Evolutionary conservation across 2,329 filamentous ascomycete genomes (phyloP).

Genomic region (Pestalotiopsis sp.): DNA sequence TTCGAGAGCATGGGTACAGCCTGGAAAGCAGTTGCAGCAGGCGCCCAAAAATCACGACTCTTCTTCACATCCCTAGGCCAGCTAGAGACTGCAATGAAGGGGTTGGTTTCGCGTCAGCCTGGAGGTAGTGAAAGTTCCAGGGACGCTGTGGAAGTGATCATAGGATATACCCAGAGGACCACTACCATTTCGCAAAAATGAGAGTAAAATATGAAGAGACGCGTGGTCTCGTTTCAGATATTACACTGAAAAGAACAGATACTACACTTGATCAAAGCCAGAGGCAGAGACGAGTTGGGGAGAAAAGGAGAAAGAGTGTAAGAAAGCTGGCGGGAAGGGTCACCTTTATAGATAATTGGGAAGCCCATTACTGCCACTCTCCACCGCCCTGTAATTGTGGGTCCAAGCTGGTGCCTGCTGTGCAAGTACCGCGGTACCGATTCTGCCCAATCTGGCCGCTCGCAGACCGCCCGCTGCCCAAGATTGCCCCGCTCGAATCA

Average conservation of each 20-base stretch:
- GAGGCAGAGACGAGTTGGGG: neutral
- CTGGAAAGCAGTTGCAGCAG: neutral
- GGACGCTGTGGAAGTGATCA: slow-evolving; percentile 67
- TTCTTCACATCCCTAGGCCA: slow-evolving; percentile 58
- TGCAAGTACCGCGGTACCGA: neutral
- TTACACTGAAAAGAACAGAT: slow-evolving; percentile 93
- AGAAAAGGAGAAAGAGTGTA: neutral
- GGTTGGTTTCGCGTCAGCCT: slow-evolving; percentile 64
- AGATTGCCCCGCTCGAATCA: neutral
- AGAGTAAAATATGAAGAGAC: slow-evolving; percentile 79
- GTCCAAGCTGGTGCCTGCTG: neutral
- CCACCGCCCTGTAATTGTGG: neutral
- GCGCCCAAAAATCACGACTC: slow-evolving; percentile 24
- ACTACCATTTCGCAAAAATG: slow-evolving; percentile 65
- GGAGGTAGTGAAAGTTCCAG: slow-evolving; percentile 73
- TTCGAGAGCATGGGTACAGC: no score
- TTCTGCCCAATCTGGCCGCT: neutral
- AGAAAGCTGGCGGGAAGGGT: neutral
- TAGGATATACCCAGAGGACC: slow-evolving; percentile 72
- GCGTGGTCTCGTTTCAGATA: slow-evolving; percentile 62
- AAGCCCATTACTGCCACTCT: neutral
- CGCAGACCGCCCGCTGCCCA: no score
- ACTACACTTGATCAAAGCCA: slow-evolving; percentile 86
- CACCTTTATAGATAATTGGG: neutral
- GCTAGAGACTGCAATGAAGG: slow-evolving; percentile 62